A percentile compares a stretch with the other conserved stretches of the same genome.
These are phyloP conservation scores for Linderniella brevidens DNA, from an alignment of 257 asterid genomes.

Conservation along the genomic window DNA sequence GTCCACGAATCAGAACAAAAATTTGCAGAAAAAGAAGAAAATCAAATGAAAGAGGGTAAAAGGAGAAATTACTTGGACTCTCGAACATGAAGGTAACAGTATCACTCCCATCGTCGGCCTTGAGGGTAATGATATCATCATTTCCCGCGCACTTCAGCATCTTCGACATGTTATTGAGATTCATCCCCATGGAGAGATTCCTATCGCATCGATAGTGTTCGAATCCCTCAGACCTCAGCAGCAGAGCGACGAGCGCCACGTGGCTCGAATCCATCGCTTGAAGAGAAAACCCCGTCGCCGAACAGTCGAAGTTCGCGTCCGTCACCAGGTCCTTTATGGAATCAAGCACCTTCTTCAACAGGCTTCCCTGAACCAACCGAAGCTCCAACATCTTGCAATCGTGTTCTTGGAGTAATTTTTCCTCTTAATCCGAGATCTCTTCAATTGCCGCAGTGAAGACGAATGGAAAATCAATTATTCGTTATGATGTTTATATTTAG, in stretches of 20 bases:
- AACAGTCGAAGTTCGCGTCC: conserved; percentile 51
- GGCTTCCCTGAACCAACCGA: conserved; percentile 42
- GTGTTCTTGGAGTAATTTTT: too few relatives aligned
- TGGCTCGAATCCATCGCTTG: conserved; percentile 64
- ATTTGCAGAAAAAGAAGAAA: too few relatives aligned
- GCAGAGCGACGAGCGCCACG: conserved; percentile 50
- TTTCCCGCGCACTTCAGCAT: conserved; percentile 52
- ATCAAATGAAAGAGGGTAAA: too few relatives aligned
- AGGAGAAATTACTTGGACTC: conserved; percentile 27
- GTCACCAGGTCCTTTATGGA: conserved; percentile 41
- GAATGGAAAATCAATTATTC: too few relatives aligned
- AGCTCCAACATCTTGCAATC: conserved; percentile 32
- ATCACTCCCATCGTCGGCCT: conserved; percentile 55
- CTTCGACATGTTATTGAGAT: conserved; percentile 36
- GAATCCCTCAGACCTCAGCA: conserved; percentile 48
- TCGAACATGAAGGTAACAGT: conserved; percentile 54
- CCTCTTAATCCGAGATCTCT: too few relatives aligned
- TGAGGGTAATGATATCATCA: conserved; percentile 47
- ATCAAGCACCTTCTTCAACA: conserved; percentile 45
- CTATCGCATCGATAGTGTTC: conserved; percentile 66
- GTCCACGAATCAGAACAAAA: background rate
- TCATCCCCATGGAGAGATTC: conserved; percentile 50
- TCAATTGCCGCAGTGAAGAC: too few relatives aligned
- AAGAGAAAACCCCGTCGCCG: conserved; percentile 47
- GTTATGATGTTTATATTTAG: too few relatives aligned